Evolutionary conservation across 2,329 filamentous ascomycete genomes (phyloP).

Genomic region (Zymoseptoria tritici): DNA sequence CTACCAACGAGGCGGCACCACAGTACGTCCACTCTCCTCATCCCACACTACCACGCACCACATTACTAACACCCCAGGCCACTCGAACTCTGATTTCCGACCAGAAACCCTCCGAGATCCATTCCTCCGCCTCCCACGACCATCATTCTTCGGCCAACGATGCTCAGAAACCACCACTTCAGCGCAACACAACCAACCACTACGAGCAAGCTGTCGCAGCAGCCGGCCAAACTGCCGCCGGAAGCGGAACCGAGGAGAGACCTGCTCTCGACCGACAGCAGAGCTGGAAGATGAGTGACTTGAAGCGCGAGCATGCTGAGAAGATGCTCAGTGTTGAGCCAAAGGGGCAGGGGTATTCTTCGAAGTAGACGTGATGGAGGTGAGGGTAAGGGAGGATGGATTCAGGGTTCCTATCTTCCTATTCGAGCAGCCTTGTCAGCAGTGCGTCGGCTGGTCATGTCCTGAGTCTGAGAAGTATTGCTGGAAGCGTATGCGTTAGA

Average conservation of each 20-base stretch:
- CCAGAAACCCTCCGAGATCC: constrained; percentile 11
- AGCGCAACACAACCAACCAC: constrained; percentile 20
- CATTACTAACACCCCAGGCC: constrained; percentile 3
- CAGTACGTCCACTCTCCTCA: constrained; percentile 3
- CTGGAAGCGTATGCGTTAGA: neutral
- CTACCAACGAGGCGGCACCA: constrained; percentile 9
- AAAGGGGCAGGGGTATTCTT: constrained; percentile 7
- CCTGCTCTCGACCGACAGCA: constrained; percentile 18
- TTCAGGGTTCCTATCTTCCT: neutral
- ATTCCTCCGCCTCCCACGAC: constrained; percentile 13
- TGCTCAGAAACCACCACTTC: constrained; percentile 3
- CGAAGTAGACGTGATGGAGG: constrained; percentile 2
- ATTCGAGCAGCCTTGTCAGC: neutral
- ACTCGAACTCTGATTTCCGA: constrained; percentile 14
- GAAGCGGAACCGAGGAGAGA: constrained; percentile 3
- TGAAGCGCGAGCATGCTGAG: constrained; percentile 26
- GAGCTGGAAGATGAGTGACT: constrained; percentile 26
- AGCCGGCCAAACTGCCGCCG: constrained; percentile 3
- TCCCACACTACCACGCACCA: neutral
- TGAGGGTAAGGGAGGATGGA: neutral
- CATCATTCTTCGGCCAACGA: constrained; percentile 2
- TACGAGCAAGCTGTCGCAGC: constrained; percentile 23
- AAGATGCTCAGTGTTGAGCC: constrained; percentile 15
- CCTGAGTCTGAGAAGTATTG: neutral
- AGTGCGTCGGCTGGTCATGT: neutral